Evolutionary conservation across 1,284 basidiomycete genomes (phyloP), one percentile per base, ranked within the genome.

Genomic region (Erythrobasidium hasegawianum): DNA sequence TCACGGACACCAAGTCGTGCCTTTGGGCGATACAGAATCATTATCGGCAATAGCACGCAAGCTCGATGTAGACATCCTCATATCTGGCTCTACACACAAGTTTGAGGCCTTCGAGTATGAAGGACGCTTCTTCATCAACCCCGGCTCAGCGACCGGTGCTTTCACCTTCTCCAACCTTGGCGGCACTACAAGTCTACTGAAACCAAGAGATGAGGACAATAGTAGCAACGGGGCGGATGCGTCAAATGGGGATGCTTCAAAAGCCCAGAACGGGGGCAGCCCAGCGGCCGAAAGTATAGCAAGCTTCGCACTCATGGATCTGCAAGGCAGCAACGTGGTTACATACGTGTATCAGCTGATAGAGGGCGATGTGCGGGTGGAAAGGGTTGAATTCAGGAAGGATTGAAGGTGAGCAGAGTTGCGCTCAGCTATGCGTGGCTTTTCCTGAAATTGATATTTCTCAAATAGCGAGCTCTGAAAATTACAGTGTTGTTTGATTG

Each of bases 291-390:
- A 24, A 50, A 70, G 61, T 24, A 85, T 85, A 22, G 83, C 84
- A 4, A 91, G 89, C 5, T 96, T 97, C 75, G 92, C 93, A 0
- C 80, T 96, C 39, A 89, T 97, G 86, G 93, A 96, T 74, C 87
- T 97, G 54, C 93, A 96, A 79, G 93, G 93, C 1, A 85, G 90
- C 1, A 90, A 94, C 2, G 88, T 97, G 27, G 91, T 95, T 38
- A 96, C 92, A 8, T 96, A 96, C 75, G 91, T 97, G 1, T 97
- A 97, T 77, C 90, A 94, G 76, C 84, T 95, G 20, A 87, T 95
- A 47, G 89, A 95, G 38, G 90, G 90, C 50, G 93, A 96, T 78
- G 92, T 81, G 74, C 80, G 79, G 68, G 81, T 81, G 27, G 80
- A 81, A 69, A 80, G 81, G 72, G 77, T 80, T 43, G 79, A 80